Evolutionary conservation across 495 filamentous ascomycete genomes (phyloP), one percentile per base, ranked within the genome.

Genomic region (Aspergillus leporis): DNA sequence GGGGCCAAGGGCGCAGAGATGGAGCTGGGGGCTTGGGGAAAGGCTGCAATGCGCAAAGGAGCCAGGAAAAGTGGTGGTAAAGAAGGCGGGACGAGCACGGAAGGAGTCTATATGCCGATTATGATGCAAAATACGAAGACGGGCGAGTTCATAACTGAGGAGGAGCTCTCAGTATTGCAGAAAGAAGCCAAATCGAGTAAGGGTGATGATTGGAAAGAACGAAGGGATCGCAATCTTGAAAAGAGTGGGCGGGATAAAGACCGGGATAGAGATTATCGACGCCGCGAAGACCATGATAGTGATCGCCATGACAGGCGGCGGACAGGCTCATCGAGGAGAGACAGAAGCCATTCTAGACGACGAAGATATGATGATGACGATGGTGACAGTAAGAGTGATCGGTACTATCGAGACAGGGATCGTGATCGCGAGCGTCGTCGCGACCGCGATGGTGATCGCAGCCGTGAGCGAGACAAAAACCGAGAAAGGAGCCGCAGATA

Each of bases 11-110:
- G 89, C 19, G 86, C 85, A 13, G 90, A 89, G 43, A 84, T 88
- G 43, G 92, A 96, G 61, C 66, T 89, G 14, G 90, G 90, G 3
- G 84, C 85, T 0, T 91, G 89, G 86, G 88, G 85, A 1, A 89
- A 87, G 68, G 81, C 81, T 5, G 83, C 83, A 32, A 89, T 85
- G 74, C 79, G 80, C 62, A 79, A 80, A 57, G 74, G 76, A 43
- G 79, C 79, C 7, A 74, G 76, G 55, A 82, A 82, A 59, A 70
- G 74, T 53, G 78, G 74, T 53, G 78, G 74, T 23, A 70, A 77
- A 56, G 66, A 74, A 4, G 68, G 70, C 23, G 71, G 67, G 28
- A 58, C 62, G 1, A 75, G 68, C 34, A 74, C 72, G 16, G 82
- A 86, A 55, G 78, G 81, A 47, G 74, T 80, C 3, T 90, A 90